A percentile compares a stretch with the other conserved stretches of the same genome.
Evolutionary conservation across 768 basidiomycete species (phyloP).

Genomic region (Trametes cinnabarina): DNA sequence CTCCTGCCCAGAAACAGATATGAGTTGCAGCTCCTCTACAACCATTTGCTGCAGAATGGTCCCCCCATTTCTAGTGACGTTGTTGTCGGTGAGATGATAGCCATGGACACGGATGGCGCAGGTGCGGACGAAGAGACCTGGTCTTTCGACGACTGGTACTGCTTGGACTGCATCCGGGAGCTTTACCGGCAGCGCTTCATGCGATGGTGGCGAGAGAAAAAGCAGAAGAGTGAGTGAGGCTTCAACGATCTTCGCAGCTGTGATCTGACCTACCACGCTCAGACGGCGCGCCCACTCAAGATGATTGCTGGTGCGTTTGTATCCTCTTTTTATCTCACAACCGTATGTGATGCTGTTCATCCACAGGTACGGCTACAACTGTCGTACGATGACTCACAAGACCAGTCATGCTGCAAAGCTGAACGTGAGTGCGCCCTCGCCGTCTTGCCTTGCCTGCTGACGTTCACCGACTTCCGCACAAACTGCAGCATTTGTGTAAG

Average conservation of each 20-base stretch:
- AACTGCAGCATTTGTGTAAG: conserved; percentile 14
- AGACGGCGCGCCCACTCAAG: conserved; percentile 21
- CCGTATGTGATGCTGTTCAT: background rate
- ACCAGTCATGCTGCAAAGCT: conserved; percentile 26
- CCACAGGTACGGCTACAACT: conserved; percentile 39
- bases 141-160: conserved; percentile 29
- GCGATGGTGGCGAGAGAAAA: conserved; percentile 23
- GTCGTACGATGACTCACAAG: conserved; percentile 34
- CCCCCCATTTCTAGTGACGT: background rate
- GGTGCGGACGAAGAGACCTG: conserved; percentile 15
- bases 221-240: conserved; percentile 9
- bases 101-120: conserved; percentile 1
- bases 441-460: too few relatives aligned
- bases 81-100: conserved; percentile 7
- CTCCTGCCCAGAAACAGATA: conserved; percentile 5
- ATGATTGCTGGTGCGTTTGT: conserved; percentile 34
- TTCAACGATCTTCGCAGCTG: background rate
- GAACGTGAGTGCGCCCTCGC: conserved; percentile 26
- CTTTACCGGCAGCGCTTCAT: conserved; percentile 20
- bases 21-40: conserved; percentile 8
- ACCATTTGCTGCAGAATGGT: background rate
- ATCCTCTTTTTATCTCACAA: background rate
- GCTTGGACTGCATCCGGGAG: conserved; percentile 20
- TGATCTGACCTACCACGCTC: background rate
- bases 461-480: too few relatives aligned